Percentiles rank a stretch among this genome's conserved stretches.
phyloP scores from a whole-genome alignment of 768 basidiomycete genomes.

The Pleurotus pulmonarius region DNA sequence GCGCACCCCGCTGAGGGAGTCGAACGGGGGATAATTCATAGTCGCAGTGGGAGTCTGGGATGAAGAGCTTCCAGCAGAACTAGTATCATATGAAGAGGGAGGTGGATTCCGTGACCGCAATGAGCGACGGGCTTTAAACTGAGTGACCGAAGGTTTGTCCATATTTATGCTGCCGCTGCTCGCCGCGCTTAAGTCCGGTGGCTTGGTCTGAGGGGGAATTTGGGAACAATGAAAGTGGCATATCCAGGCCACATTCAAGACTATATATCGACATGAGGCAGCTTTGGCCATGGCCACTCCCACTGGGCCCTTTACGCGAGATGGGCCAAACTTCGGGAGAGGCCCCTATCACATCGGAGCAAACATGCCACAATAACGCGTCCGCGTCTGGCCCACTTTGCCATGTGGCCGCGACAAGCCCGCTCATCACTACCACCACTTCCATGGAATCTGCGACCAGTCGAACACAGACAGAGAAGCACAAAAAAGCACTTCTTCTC shows the following conservation, averaged over 20 bases:
- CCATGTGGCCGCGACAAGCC: not conserved
- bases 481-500: slow-evolving; percentile 45
- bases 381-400: not conserved
- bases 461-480: slow-evolving; percentile 32
- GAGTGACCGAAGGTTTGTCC: not conserved
- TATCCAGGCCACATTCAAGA: too few species aligned
- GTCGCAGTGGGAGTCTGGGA: not conserved
- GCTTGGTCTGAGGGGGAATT: too few species aligned
- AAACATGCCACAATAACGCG: not conserved
- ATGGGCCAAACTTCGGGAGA: not conserved
- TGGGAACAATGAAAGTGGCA: too few species aligned
- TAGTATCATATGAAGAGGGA: not conserved
- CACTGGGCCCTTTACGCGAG: too few species aligned
- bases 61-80: not conserved
- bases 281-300: too few species aligned
- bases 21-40: not conserved
- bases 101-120: not conserved
- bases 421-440: not conserved
- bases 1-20: not conserved
- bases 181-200: too few species aligned
- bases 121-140: not conserved
- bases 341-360: not conserved
- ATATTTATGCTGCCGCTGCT: not conserved
- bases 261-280: too few species aligned
- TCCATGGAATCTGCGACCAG: slow-evolving; percentile 55